phyloP scores from a whole-genome alignment of 176 grass and related monocot genomes.

The Oryza officinalis region DNA sequence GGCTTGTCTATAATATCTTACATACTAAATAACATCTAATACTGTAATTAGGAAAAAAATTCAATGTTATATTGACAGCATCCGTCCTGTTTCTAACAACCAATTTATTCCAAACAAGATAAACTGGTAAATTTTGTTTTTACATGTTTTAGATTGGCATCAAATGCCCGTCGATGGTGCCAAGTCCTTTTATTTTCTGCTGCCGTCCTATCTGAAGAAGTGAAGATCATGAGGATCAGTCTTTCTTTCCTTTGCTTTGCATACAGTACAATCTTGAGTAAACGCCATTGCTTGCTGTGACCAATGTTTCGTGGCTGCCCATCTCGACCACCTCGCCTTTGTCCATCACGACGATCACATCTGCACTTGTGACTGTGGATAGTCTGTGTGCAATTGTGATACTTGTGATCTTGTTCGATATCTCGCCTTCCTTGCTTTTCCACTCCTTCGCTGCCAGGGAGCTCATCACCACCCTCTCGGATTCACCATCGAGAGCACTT shows the following conservation, averaged over 20 bases:
- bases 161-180: slow-evolving; percentile 21
- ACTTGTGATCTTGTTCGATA: slow-evolving; percentile 42
- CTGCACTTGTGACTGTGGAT: slow-evolving; percentile 48
- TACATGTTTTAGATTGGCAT: not conserved
- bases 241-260: slow-evolving; percentile 47
- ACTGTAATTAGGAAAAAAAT: not conserved
- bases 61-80: not conserved
- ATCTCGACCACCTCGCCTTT: slow-evolving; percentile 50
- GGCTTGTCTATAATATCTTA: not conserved
- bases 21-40: not conserved
- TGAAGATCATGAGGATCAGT: slow-evolving; percentile 5
- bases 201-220: not conserved
- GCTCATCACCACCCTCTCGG: slow-evolving; percentile 46
- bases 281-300: slow-evolving; percentile 32
- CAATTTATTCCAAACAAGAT: not conserved
- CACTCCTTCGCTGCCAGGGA: slow-evolving; percentile 37
- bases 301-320: slow-evolving; percentile 37
- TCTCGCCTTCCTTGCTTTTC: slow-evolving; percentile 22
- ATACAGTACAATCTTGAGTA: slow-evolving; percentile 50
- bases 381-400: slow-evolving; percentile 62
- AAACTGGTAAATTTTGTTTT: not conserved
- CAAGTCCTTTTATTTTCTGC: not conserved
- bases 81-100: not conserved
- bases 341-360: slow-evolving; percentile 58
- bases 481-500: slow-evolving; percentile 58